Percentiles rank a stretch among this genome's conserved stretches.
These are phyloP conservation scores for Physaria fendleri DNA, from an alignment of 345 rosid genomes.

Conservation along the genomic window DNA sequence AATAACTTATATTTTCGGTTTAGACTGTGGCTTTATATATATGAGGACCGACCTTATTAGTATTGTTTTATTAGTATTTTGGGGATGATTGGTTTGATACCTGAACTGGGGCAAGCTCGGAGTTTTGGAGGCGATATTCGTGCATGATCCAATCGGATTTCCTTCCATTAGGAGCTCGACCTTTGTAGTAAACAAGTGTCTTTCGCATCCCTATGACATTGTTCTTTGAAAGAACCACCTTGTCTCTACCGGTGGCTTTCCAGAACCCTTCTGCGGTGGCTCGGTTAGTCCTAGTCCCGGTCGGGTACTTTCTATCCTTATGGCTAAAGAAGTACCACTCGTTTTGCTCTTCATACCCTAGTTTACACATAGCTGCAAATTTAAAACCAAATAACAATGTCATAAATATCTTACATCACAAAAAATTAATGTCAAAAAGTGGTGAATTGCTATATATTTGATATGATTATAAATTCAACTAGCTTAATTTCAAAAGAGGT, in stretches of 20 bases:
- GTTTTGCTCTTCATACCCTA: conserved; percentile 72
- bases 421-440: neutral
- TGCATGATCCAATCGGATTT: conserved; percentile 97
- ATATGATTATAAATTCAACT: neutral
- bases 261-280: conserved; percentile 93
- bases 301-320: conserved; percentile 93
- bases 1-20: no score
- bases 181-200: conserved; percentile 85
- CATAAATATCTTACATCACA: neutral
- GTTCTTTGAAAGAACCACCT: conserved; percentile 77
- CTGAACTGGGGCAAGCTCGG: conserved; percentile 67
- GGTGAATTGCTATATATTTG: neutral
- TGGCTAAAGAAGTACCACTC: conserved; percentile 99
- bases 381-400: conserved; percentile 4
- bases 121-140: conserved; percentile 81
- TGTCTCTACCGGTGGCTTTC: conserved; percentile 98
- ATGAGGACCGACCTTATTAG: no score
- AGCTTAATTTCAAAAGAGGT: conserved; percentile 12
- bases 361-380: conserved; percentile 61
- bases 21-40: no score
- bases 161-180: conserved; percentile 91
- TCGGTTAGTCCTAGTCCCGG: conserved; percentile 85
- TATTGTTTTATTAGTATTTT: neutral
- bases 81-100: conserved; percentile 20
- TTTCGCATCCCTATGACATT: conserved; percentile 84